Evolutionary conservation across 78 protist genomes (phyloP).

Genomic region (Dictyostelium purpureum): DNA sequence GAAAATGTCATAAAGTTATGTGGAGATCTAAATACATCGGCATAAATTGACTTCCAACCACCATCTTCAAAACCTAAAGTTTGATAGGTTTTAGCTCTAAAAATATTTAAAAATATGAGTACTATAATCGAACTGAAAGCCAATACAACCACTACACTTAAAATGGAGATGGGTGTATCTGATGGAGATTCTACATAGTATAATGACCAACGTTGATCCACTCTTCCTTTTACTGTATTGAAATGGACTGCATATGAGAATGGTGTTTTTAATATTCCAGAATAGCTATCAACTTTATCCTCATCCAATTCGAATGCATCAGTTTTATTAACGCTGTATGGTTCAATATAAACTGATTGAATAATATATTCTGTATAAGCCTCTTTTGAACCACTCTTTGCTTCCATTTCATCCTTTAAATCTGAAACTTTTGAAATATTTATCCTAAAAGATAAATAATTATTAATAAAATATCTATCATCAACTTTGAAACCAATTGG

Average conservation of each 20-base stretch:
- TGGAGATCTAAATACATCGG: conserved; percentile 74
- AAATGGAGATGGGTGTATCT: background rate
- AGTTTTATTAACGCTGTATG: background rate
- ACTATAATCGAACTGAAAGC: background rate
- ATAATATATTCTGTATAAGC: background rate
- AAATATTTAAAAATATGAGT: conserved; percentile 1
- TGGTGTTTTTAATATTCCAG: background rate
- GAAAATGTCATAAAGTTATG: conserved; percentile 55
- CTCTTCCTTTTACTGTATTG: background rate
- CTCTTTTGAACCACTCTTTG: background rate
- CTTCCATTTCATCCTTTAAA: background rate
- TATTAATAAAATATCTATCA: background rate
- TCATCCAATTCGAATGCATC: too few species aligned
- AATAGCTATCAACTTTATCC: background rate
- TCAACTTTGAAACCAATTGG: conserved; percentile 8
- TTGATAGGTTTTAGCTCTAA: conserved; percentile 3
- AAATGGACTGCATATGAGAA: background rate
- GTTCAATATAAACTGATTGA: background rate
- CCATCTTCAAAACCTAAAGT: background rate
- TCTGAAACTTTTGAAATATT: background rate
- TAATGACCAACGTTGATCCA: background rate
- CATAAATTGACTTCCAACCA: conserved; percentile 76
- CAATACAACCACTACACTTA: background rate
- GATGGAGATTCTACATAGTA: conserved; percentile 15
- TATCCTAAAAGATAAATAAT: background rate